Base-by-base conservation (phyloP, 176 grass and related monocot genomes). In the Chloris gayana region DNA sequence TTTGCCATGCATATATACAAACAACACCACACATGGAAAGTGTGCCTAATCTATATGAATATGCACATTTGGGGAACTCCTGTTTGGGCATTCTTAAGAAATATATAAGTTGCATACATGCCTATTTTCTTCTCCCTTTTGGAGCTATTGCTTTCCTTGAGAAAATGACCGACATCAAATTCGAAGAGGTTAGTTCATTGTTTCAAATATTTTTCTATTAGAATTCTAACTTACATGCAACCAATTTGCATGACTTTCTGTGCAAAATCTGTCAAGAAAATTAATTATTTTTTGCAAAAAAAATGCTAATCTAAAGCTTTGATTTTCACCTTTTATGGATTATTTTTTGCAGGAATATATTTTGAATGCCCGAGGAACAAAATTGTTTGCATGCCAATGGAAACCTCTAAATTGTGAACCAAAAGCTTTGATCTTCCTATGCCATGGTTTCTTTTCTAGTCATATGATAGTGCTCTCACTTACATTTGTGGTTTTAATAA, bases 381-480 rank as follows among this genome's bases (percentile, higher is more conserved):
- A 87, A 27, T 83, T 90, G 0, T 97, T 93, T 80, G 66, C 88
- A 54, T 97, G 93, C n/a, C 83, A 63, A 56, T 97, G 90, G 93
- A 50, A 73, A 31, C 93, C 90, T 22, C 51, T 42, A 30, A 71
- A 87, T 6, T 1, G 6, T 74, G 77, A 93, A 29, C 83, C 90
- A 0, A 97, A 85, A 91, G 93, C 93, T 47, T 30, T 97, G 12
- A 58, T 97, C 35, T 97, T 97, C 80, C 8, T 97, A 4, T 97
- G 90, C 12, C 90, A 97, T 67, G 90, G 93, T 97, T 87, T 70
- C 9, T 38, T 68, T 0, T 22, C 11, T 60, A 2, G 8, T 60
- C 7, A 56, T 65, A 37, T 25, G 34, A n/a, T 21, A 15, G 1
- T 56, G 1, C 26, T 65, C 56, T 19, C 6, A 54, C 4, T 46